Evolutionary conservation across 495 filamentous ascomycete genomes (phyloP), one percentile per base, ranked within the genome.

Genomic region (Bacidia rubella): DNA sequence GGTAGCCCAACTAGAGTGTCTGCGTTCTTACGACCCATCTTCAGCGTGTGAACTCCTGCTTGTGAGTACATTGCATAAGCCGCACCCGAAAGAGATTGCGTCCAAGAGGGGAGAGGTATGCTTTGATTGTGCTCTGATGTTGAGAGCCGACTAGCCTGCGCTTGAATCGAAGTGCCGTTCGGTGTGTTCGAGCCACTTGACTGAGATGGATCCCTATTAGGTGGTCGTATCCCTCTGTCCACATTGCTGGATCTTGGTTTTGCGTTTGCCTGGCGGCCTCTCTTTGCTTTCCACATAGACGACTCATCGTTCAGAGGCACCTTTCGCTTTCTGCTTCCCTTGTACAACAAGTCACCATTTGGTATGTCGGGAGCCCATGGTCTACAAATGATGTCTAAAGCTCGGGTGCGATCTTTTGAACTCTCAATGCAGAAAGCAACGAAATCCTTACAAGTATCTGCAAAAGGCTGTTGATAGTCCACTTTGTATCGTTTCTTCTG

Each of bases 1-100:
- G 60, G 59, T 69, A 69, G 26, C 1, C 68, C 70, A 2, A 70
- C 68, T 0, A 71, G 55, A 2, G 64, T 49, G 51, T 73, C 68
- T 1, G 68, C 70, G 43, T 69, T 68, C 45, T 56, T 60, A 2
- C 70, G 60, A 0, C 60, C 57, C 47, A 50, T 50, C 19, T 50
- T 50, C 25, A 50, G 47, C 11, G 47, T 50, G 17, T 50, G 25
- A 5, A 38, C 26, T 11, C 47, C 47, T 2, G 47, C 24, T 29
- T 50, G 47, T 17, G 24, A 20, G 11, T 35, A 50, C 47, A 50
- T 50, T 38, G 47, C 47, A 17, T 35, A 50, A 35, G 23, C 47
- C 17, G 47, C 47, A 22, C 47, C 47, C 19, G 47, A 50, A 5
- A 50, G 22, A 32, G 47, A 50, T 38, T 12, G 26, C 7, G 38